Evolutionary conservation across 768 basidiomycete genomes (phyloP).

Genomic region (Gelatoporia subvermispora): DNA sequence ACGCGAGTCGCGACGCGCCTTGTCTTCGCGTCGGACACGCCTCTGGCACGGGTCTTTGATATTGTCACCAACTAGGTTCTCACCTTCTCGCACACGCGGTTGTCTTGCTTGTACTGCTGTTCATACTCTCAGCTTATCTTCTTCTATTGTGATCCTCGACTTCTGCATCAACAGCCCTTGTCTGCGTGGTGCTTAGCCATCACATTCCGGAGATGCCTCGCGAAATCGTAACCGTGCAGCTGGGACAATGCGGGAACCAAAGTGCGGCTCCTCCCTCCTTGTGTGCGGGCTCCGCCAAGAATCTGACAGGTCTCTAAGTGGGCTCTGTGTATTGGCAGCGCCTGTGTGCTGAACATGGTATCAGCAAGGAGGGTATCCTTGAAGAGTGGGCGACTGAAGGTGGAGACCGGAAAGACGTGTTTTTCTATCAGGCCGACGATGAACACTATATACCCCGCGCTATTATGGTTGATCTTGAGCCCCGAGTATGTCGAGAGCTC

Average conservation of each 20-base stretch:
- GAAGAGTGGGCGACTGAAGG: conserved; percentile 97
- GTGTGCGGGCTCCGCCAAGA: conserved; percentile 8
- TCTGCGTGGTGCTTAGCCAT: too few relatives aligned
- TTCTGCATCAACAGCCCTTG: too few relatives aligned
- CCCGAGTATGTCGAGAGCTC: conserved; percentile 57
- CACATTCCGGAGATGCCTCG: conserved; percentile 53
- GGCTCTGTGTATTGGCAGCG: conserved; percentile 98
- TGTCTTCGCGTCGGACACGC: too few relatives aligned
- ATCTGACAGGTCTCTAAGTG: conserved; percentile 48
- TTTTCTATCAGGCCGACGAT: conserved; percentile 99
- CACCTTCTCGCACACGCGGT: not conserved
- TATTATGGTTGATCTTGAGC: conserved; percentile 94
- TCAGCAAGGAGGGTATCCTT: conserved; percentile 90
- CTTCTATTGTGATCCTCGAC: not conserved
- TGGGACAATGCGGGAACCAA: conserved; percentile 92
- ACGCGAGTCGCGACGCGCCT: conserved; percentile 11
- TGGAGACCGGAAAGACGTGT: conserved; percentile 96
- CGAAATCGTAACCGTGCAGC: conserved; percentile 78
- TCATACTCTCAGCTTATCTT: conserved; percentile 1
- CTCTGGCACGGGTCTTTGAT: too few relatives aligned
- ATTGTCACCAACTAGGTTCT: not conserved
- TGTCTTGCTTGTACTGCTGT: not conserved
- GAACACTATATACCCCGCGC: conserved; percentile 98
- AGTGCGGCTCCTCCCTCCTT: conserved; percentile 42
- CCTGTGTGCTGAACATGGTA: conserved; percentile 96